Base-by-base conservation (phyloP, 305 asterid species). In the Rubia peregrina region DNA sequence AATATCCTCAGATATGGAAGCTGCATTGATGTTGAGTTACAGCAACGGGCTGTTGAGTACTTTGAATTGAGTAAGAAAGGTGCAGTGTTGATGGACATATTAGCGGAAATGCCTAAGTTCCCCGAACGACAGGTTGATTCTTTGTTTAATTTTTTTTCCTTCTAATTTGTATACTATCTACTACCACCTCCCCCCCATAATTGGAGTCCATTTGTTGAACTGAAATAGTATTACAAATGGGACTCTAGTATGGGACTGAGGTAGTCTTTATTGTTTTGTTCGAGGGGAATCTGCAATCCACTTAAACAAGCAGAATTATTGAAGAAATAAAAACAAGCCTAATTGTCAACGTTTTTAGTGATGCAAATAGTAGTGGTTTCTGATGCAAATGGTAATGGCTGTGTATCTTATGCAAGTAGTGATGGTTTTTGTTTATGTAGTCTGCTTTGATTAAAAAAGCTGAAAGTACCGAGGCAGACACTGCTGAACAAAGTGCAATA, bases 101-200 rank as follows among this genome's bases (percentile, higher is more conserved):
- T 95, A 78, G 96, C 99, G 76, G 98, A 95, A 90, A 95, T 95
- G 99, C 99, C 98, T 1, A 92, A 95, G 85, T 92, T 95, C 75
- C 97, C 99, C 22, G 99, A 95, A 82, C 84, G 99, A 73, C 99
- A 95, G 98, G 99, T 92, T 74, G 68, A 56, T 9, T 62, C 5
- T 3, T 44, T 44, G 71, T 68, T 36, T 30, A 17, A 53, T 16
- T 2, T 19, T 7, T 42, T 49, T 57, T 0, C 19, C 59, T 42
- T 57, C 43, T 46, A 19, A 16, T 38, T 21, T 36, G 7, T 7
- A 5, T 10, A 12, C 16, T 44, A 44, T 10, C 4, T 12, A 11
- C 14, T 44, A 44, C 51, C 11, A 16, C 16, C 51, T 10, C 51
- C 1, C 0, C 0, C 16, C 16, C 51, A 44, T 44, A 44, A 10